phyloP scores from a whole-genome alignment of 331 rosid species.

The Ulmus americana region DNA sequence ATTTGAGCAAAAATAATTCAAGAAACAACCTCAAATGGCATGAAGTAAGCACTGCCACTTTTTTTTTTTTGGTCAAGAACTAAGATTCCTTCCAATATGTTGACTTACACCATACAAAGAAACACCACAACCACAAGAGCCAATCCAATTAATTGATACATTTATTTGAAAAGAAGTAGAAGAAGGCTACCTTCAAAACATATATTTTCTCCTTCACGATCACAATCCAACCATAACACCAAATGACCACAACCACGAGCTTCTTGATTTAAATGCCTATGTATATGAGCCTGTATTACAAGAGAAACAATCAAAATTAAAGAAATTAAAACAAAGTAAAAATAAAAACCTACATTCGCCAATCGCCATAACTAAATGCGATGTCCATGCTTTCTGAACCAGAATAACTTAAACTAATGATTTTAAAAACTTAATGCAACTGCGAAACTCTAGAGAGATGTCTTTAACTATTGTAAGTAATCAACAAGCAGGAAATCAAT shows the following conservation, averaged over 20 bases:
- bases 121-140: neutral
- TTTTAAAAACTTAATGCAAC: too few species aligned
- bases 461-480: neutral
- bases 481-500: neutral
- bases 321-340: neutral
- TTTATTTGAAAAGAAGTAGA: neutral
- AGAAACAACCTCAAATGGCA: neutral
- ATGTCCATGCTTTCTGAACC: too few species aligned
- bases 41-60: too few species aligned
- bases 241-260: conserved; percentile 75
- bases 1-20: neutral
- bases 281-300: conserved; percentile 65
- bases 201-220: conserved; percentile 96
- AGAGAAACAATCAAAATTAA: conserved; percentile 20
- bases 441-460: too few species aligned
- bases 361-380: neutral
- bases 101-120: neutral
- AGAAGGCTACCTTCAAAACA: conserved; percentile 74
- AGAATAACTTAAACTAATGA: too few species aligned
- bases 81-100: neutral
- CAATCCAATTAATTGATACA: neutral
- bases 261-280: conserved; percentile 82
- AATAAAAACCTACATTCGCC: neutral
- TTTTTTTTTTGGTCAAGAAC: too few species aligned
- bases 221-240: conserved; percentile 96